These are phyloP conservation scores for Dioscorea zingiberensis DNA, from an alignment of 106 monocot genomes.

Conservation along the genomic window DNA sequence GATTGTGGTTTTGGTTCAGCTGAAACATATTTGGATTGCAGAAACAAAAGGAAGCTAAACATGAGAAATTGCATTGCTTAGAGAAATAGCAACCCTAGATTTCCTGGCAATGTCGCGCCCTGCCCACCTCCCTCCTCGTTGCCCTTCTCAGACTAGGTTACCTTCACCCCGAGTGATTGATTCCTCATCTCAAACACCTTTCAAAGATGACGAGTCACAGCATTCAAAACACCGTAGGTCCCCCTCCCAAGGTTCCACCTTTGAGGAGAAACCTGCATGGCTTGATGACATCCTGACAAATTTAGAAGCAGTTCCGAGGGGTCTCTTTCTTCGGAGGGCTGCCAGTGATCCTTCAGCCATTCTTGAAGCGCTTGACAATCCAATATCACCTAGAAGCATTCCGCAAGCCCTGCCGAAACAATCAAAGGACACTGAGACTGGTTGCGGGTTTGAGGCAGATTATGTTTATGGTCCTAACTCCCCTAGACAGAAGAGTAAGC, in stretches of 20 bases:
- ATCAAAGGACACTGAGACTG: constrained; percentile 14
- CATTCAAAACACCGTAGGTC: constrained; percentile 20
- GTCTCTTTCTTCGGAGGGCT: constrained; percentile 49
- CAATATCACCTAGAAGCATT: constrained; percentile 1
- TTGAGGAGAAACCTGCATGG: constrained; percentile 58
- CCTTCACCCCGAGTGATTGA: constrained; percentile 1
- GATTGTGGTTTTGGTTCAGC: neutral
- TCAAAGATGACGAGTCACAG: constrained; percentile 15
- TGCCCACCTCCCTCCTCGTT: constrained; percentile 75
- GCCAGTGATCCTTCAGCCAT: constrained; percentile 73
- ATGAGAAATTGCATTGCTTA: neutral
- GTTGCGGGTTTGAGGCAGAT: constrained; percentile 31
- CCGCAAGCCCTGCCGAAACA: constrained; percentile 11
- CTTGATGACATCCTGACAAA: constrained; percentile 58
- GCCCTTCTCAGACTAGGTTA: constrained; percentile 33
- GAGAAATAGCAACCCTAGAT: neutral
- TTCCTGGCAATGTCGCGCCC: constrained; percentile 45
- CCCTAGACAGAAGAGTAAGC: constrained; percentile 61
- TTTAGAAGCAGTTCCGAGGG: constrained; percentile 18
- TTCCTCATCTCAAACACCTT: constrained; percentile 1
- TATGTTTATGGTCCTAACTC: constrained; percentile 94
- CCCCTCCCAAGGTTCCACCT: constrained; percentile 34
- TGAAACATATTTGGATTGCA: neutral
- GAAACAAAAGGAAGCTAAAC: neutral
- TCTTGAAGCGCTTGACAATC: constrained; percentile 25